These are phyloP conservation scores for Mortierella sp. DNA, from an alignment of 371 early-diverging fungal species.

Conservation along the genomic window DNA sequence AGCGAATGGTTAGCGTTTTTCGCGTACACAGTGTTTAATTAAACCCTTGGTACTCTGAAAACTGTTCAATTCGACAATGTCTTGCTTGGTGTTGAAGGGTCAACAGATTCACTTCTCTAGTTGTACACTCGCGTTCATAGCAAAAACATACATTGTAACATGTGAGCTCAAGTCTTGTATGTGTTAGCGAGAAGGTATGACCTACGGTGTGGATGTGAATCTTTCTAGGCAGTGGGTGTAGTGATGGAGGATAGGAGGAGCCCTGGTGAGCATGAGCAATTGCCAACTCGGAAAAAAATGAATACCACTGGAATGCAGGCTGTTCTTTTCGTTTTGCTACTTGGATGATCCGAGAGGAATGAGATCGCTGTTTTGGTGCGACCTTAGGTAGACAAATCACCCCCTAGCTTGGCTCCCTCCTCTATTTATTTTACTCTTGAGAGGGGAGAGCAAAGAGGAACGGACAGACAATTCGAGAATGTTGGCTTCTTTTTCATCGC, in stretches of 20 bases:
- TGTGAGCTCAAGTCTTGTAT: too few relatives aligned
- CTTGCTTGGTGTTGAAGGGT: not conserved
- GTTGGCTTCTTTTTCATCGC: not conserved
- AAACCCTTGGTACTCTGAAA: not conserved
- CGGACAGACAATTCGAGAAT: too few relatives aligned
- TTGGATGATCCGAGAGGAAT: not conserved
- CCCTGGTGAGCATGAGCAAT: not conserved
- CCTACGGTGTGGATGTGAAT: too few relatives aligned
- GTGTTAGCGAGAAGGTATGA: too few relatives aligned
- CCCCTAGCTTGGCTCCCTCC: not conserved
- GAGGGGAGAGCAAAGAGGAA: not conserved
- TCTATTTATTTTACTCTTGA: not conserved
- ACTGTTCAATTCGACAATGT: not conserved
- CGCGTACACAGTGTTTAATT: not conserved
- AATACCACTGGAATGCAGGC: not conserved
- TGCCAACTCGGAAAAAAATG: too few relatives aligned
- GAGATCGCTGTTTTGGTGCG: constrained; percentile 1
- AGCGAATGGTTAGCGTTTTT: not conserved
- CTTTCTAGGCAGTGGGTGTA: too few relatives aligned
- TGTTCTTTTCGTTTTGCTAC: not conserved
- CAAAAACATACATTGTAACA: too few relatives aligned
- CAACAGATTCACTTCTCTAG: not conserved
- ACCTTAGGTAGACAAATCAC: not conserved
- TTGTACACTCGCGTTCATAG: not conserved
- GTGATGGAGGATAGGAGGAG: not conserved